These are phyloP conservation scores for Microcera coccophila DNA, from an alignment of 2,329 filamentous ascomycete genomes.

Conservation along the genomic window DNA sequence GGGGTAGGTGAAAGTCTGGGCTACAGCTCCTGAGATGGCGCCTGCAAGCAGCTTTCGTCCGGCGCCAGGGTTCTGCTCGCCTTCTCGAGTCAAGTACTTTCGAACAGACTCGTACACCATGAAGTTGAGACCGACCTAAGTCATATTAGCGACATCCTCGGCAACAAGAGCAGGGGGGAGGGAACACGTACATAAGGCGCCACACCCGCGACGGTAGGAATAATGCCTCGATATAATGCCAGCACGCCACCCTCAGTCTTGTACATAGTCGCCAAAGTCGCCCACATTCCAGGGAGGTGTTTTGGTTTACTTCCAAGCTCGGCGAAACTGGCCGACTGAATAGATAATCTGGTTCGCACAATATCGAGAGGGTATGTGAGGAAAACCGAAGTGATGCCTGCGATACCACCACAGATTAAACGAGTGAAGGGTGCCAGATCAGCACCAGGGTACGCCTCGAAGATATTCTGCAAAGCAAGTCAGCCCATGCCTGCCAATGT, in stretches of 20 bases:
- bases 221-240: slow-evolving; percentile 89
- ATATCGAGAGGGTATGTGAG: slow-evolving; percentile 97
- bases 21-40: slow-evolving; percentile 91
- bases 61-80: slow-evolving; percentile 76
- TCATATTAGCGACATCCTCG: background rate
- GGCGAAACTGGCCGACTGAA: slow-evolving; percentile 95
- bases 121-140: slow-evolving; percentile 87
- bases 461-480: slow-evolving; percentile 53
- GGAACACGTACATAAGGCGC: slow-evolving; percentile 71
- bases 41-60: slow-evolving; percentile 82
- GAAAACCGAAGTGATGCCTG: slow-evolving; percentile 92
- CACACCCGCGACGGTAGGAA: slow-evolving; percentile 91
- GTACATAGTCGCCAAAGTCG: slow-evolving; percentile 79
- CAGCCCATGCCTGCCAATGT: background rate
- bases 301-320: slow-evolving; percentile 61
- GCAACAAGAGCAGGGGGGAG: no score
- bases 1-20: slow-evolving; percentile 96
- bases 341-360: slow-evolving; percentile 89
- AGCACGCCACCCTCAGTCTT: slow-evolving; percentile 78
- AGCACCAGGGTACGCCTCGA: slow-evolving; percentile 70
- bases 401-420: slow-evolving; percentile 83
- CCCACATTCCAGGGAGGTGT: slow-evolving; percentile 88
- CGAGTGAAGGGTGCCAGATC: slow-evolving; percentile 71
- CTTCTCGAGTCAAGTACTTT: slow-evolving; percentile 78
- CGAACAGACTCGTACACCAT: slow-evolving; percentile 95